These are phyloP conservation scores for Basipetospora sp. DNA, from an alignment of 2,329 filamentous ascomycete species.

Conservation along the genomic window DNA sequence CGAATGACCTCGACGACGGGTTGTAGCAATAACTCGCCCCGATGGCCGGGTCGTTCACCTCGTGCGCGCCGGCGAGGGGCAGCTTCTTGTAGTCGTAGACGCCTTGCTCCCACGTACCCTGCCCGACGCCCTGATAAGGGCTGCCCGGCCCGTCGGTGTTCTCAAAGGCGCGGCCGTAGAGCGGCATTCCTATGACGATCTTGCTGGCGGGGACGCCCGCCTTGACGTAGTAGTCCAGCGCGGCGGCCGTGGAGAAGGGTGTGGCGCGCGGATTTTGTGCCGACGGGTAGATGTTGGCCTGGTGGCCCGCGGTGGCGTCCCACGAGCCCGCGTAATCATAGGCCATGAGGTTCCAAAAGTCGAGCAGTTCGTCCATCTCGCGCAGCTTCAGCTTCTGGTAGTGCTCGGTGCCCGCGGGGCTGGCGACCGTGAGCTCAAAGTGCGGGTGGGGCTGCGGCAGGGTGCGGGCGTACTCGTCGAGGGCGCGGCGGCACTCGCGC, in stretches of 20 bases:
- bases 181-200: conserved; percentile 77
- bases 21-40: conserved; percentile 70
- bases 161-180: conserved; percentile 78
- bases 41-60: conserved; percentile 46
- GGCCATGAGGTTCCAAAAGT: conserved; percentile 75
- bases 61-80: conserved; percentile 51
- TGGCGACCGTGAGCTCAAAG: conserved; percentile 51
- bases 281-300: conserved; percentile 61
- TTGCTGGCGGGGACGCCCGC: conserved; percentile 53
- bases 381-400: conserved; percentile 46
- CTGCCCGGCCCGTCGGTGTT: conserved; percentile 61
- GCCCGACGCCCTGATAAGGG: conserved; percentile 56
- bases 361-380: conserved; percentile 50
- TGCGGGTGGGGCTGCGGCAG: conserved; percentile 27
- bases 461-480: conserved; percentile 40
- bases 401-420: conserved; percentile 47
- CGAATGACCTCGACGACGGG: conserved; percentile 44
- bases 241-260: conserved; percentile 60
- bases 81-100: conserved; percentile 82
- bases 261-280: conserved; percentile 45
- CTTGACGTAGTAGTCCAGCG: conserved; percentile 54
- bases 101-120: conserved; percentile 71
- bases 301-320: conserved; percentile 58
- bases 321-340: conserved; percentile 81
- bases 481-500: conserved; percentile 36